Evolutionary conservation across 78 protist species (phyloP).

Genomic region (slime mould (Dictyostelium discoideum)): dicty_2.7 NC_007089.4:1275001-1275500

Average conservation of each 20-base stretch:
- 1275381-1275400: conserved; percentile 91
- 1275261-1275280: conserved; percentile 94
- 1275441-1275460: not conserved
- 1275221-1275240: not conserved
- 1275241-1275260: not conserved
- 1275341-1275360: conserved; percentile 92
- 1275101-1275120: no score
- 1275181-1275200: not conserved
- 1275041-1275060: not conserved
- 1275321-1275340: conserved; percentile 92
- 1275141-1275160: not conserved
- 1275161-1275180: no score
- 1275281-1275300: conserved; percentile 91
- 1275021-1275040: conserved; percentile 94
- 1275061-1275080: no score
- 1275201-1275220: not conserved
- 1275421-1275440: not conserved
- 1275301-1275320: conserved; percentile 94
- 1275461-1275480: not conserved
- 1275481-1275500: not conserved
- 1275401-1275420: conserved; percentile 94
- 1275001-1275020: conserved; percentile 92
- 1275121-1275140: no score
- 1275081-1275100: not conserved
- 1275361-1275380: conserved; percentile 97